These are phyloP conservation scores for Aureobasidium sp. DNA, from an alignment of 2,329 filamentous ascomycete species.

Conservation along the genomic window DNA sequence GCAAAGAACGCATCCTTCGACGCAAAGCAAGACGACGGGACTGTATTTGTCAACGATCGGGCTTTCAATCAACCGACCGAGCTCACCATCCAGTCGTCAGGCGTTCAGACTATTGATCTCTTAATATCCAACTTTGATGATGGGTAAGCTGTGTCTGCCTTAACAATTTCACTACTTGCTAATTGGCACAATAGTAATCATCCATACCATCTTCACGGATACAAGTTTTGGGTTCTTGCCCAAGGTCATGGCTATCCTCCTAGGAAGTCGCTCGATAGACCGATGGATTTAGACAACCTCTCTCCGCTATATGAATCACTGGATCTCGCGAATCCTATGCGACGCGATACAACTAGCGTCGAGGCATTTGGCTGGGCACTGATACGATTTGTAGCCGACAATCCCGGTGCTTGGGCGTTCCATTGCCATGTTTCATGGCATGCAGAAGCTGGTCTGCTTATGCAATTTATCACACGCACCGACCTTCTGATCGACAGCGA, in stretches of 20 bases:
- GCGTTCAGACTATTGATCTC: constrained; percentile 29
- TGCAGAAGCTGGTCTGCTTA: constrained; percentile 48
- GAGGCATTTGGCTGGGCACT: constrained; percentile 48
- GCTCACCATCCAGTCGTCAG: constrained; percentile 29
- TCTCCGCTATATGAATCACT: constrained; percentile 26
- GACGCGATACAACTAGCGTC: constrained; percentile 46
- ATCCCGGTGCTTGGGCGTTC: constrained; percentile 50
- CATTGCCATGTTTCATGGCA: constrained; percentile 55
- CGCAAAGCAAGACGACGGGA: constrained; percentile 10
- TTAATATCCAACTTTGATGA: constrained; percentile 29
- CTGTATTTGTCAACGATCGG: constrained; percentile 23
- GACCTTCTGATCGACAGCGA: constrained; percentile 36
- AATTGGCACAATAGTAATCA: constrained; percentile 16
- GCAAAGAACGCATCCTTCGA: constrained; percentile 22
- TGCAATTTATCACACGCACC: constrained; percentile 48
- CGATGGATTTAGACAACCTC: constrained; percentile 19
- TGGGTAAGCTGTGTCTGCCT: constrained; percentile 14
- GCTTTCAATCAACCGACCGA: constrained; percentile 23
- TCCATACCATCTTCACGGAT: constrained; percentile 29
- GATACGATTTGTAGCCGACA: constrained; percentile 49
- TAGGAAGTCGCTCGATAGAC: constrained; percentile 17
- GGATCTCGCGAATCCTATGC: constrained; percentile 34
- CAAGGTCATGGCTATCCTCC: constrained; percentile 27
- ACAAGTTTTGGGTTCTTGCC: constrained; percentile 29
- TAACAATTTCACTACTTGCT: not conserved